Evolutionary conservation across 2,329 filamentous ascomycete species (phyloP).

Genomic region (Fusarium abutilonis): DNA sequence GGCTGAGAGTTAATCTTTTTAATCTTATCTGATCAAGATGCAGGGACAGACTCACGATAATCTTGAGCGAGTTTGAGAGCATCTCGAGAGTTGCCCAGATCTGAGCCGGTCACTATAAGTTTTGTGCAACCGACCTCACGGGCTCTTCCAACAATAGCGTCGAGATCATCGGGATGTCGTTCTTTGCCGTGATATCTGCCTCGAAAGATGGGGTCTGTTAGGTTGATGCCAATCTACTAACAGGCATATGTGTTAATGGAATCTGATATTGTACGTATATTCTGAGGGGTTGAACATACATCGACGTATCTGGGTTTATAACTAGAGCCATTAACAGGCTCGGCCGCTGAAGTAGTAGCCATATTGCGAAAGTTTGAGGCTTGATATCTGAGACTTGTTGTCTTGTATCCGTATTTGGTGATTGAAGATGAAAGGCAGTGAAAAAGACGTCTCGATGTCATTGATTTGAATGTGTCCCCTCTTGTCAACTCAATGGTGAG

Average conservation of each 20-base stretch:
- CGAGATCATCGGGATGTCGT: constrained; percentile 76
- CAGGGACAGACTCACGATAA: constrained; percentile 68
- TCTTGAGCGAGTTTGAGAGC: constrained; percentile 78
- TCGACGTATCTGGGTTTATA: constrained; percentile 67
- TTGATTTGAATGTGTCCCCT: constrained; percentile 21
- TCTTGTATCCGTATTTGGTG: constrained; percentile 8
- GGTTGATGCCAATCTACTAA: constrained; percentile 86
- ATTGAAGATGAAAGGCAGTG: constrained; percentile 21
- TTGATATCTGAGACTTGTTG: constrained; percentile 9
- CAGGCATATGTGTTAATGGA: constrained; percentile 31
- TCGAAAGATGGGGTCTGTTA: constrained; percentile 89
- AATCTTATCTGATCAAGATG: constrained; percentile 1
- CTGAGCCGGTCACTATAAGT: constrained; percentile 92
- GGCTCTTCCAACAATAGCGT: constrained; percentile 81
- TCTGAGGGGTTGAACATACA: constrained; percentile 54
- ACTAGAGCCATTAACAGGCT: constrained; percentile 25
- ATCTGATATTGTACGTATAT: constrained; percentile 12
- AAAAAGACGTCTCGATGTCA: constrained; percentile 39
- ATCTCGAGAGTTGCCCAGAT: constrained; percentile 78
- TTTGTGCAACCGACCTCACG: constrained; percentile 83
- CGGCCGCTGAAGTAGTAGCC: constrained; percentile 42
- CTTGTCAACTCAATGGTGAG: constrained; percentile 15
- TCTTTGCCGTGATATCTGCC: constrained; percentile 85
- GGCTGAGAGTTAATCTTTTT: constrained; percentile 16
- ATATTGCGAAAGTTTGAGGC: constrained; percentile 38